Evolutionary conservation across 2,329 filamentous ascomycete genomes (phyloP), one percentile per base, ranked within the genome.

Genomic region (Apiospora marii): DNA sequence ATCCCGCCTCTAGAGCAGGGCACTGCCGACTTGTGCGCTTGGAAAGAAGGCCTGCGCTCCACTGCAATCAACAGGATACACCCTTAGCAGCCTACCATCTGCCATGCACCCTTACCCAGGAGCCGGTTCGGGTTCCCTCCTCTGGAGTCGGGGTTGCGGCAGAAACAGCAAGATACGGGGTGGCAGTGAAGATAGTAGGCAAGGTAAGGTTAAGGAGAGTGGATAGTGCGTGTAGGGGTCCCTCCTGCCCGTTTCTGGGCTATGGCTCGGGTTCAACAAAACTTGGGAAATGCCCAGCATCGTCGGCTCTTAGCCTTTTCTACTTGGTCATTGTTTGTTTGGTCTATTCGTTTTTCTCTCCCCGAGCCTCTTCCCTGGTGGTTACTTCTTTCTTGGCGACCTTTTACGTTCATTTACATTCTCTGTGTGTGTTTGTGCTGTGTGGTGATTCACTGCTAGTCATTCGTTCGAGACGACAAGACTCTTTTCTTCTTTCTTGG

Each of bases 251-350:
- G 14, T 3, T 61, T 37, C 4, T 61, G 53, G 53, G 30, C 4
- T n/a, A n/a, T 12, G 1, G 8, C 12, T n/a, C 34, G 34, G 58
- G 34, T 41, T 64, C 19, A 22, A 64, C 58, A 64, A 64, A 64
- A 64, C 58, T 64, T 64, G 58, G 34, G 34, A n/a, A 4, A 64
- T n/a, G 58, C 34, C 58, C 58, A 64, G 30, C 58, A 64, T 64
- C 22, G 34, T 64, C 34, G 22, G 19, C 19, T 41, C 34, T 41
- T 64, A 37, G 58, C 30, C 22, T 64, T 34, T 64, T 64, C 58
- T 41, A 64, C 58, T 64, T 41, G 58, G 58, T 64, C 44, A 64
- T 64, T 64, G 58, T 41, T 64, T 64, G 58, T 64, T 64, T 64
- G 58, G 58, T 64, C 19, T 64, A n/a, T 64, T 41, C 58, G 30